Evolutionary conservation across 768 basidiomycete species (phyloP), one percentile per base, ranked within the genome.

Genomic region (Mrakia frigida): DNA sequence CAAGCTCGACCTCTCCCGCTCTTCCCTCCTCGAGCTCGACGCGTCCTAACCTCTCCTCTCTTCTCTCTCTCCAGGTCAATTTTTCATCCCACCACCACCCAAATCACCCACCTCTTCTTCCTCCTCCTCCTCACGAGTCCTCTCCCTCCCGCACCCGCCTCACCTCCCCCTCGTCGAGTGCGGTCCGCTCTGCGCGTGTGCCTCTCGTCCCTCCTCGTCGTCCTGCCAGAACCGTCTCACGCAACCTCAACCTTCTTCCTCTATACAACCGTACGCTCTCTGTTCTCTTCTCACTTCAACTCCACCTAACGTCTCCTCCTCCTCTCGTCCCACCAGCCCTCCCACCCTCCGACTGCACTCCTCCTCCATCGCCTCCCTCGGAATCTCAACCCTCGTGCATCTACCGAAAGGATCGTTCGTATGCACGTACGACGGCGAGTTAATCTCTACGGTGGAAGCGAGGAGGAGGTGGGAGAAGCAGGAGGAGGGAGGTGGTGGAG

Each of bases 151-250:
- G 0, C 74, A 75, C 23, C 69, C 69, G 23, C 7, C 21, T 4
- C 74, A 75, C 41, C 74, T 75, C 35, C 74, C 74, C 3, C 56
- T 75, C 33, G 74, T 75, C 39, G 74, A 75, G 18, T 75, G 74
- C 35, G 74, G 74, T 0, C 59, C 16, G 2, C 13, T 23, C 3
- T 75, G 74, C 59, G 25, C 53, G 28, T 70, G 68, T 18, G n/a
- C 69, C 0, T 60, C 74, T 0, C 18, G 39, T 21, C 33, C 10
- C 28, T 28, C 71, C 10, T 50, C 53, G 25, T 46, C 33, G 23
- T 43, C 28, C 39, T 75, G 74, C 18, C 56, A 50, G 25, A 75
- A 75, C 28, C 68, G 53, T 10, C 37, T 60, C 2, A 60, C 74
- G 3, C 68, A 70, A 41, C 31, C 60, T 74, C 14, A n/a, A 13